Evolutionary conservation across 2,329 filamentous ascomycete genomes (phyloP).

Genomic region (Fusarium avenaceum): DNA sequence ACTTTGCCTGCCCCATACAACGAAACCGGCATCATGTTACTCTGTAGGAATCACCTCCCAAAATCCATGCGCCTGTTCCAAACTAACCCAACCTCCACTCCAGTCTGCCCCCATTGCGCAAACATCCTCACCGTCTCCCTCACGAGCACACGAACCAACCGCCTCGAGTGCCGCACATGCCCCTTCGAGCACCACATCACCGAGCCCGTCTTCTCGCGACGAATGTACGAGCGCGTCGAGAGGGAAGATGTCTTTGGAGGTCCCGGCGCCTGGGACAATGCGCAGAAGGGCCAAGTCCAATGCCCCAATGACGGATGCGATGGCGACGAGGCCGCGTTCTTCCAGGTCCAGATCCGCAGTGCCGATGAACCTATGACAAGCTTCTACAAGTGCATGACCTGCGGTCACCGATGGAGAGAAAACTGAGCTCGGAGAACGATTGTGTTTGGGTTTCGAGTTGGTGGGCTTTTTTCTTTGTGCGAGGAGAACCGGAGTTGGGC

Average conservation of each 20-base stretch:
- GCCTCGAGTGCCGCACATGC: conserved; percentile 95
- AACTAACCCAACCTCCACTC: conserved; percentile 20
- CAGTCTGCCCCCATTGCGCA: conserved; percentile 86
- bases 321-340: conserved; percentile 89
- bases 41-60: conserved; percentile 65
- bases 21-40: conserved; percentile 66
- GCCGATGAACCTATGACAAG: conserved; percentile 99
- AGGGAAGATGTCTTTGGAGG: conserved; percentile 92
- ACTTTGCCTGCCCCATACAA: background rate
- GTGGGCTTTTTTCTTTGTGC: conserved; percentile 32
- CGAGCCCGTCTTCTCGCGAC: conserved; percentile 83
- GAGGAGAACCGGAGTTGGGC: conserved; percentile 39
- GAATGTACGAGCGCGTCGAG: conserved; percentile 87
- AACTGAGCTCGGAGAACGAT: conserved; percentile 59
- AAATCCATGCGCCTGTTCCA: conserved; percentile 17
- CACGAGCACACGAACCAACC: conserved; percentile 73
- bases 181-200: conserved; percentile 91
- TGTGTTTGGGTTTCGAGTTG: conserved; percentile 23
- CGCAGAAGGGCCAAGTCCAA: conserved; percentile 85
- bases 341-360: conserved; percentile 96
- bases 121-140: conserved; percentile 84
- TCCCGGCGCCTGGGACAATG: conserved; percentile 89
- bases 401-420: conserved; percentile 75
- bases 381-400: conserved; percentile 87
- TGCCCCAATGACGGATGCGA: conserved; percentile 86